Evolutionary conservation across 2,329 filamentous ascomycete genomes (phyloP).

Genomic region (Colletotrichum camelliae): DNA sequence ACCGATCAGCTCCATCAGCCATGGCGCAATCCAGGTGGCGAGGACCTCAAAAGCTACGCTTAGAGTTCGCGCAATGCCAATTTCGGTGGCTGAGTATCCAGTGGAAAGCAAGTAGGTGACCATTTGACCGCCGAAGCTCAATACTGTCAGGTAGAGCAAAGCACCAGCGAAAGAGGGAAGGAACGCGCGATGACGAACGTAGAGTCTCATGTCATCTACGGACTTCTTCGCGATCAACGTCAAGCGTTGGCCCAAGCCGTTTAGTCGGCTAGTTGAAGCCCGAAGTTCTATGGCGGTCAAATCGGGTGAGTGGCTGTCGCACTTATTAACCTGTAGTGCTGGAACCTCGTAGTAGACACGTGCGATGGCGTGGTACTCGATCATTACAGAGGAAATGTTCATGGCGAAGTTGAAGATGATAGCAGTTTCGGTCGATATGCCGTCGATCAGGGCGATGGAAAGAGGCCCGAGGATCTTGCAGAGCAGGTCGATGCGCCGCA

Average conservation of each 20-base stretch:
- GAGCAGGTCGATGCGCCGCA: slow-evolving; percentile 66
- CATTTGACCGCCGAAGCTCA: slow-evolving; percentile 60
- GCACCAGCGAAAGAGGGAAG: slow-evolving; percentile 59
- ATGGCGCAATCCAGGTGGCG: slow-evolving; percentile 60
- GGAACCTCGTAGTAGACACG: slow-evolving; percentile 32
- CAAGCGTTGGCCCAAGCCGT: not conserved
- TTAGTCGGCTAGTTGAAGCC: not conserved
- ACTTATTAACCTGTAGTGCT: slow-evolving; percentile 29
- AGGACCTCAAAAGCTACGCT: slow-evolving; percentile 56
- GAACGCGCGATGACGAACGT: slow-evolving; percentile 54
- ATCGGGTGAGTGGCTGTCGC: not conserved
- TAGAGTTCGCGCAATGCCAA: slow-evolving; percentile 52
- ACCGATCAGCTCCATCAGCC: slow-evolving; percentile 52
- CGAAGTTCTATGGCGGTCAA: not conserved
- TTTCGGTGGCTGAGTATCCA: slow-evolving; percentile 46
- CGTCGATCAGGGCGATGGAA: slow-evolving; percentile 57
- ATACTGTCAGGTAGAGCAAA: slow-evolving; percentile 60
- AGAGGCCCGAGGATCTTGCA: slow-evolving; percentile 65
- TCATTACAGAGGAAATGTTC: slow-evolving; percentile 50
- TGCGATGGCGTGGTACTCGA: slow-evolving; percentile 60
- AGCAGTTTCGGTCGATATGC: slow-evolving; percentile 50
- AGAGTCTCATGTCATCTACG: slow-evolving; percentile 38
- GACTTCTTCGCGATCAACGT: not conserved
- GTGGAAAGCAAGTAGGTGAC: slow-evolving; percentile 59
- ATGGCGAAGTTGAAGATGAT: slow-evolving; percentile 54